Conservation (phyloP, 2,329 filamentous ascomycete genomes). For the Xylaria sp. region DNA sequence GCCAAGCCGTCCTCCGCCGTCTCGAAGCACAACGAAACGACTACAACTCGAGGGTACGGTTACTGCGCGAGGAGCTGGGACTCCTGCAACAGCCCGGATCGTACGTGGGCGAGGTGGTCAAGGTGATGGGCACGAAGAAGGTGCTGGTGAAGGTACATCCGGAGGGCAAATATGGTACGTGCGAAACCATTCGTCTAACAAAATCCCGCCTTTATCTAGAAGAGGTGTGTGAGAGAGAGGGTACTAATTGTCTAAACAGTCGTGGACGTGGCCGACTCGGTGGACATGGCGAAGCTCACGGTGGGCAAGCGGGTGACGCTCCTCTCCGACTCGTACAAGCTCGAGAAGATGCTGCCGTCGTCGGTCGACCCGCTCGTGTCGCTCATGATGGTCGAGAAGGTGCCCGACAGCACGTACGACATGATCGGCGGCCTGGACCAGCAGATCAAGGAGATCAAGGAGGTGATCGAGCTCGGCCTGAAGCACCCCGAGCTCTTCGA, state of each 20-base stretch:
- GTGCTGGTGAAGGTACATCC: slow-evolving; percentile 98
- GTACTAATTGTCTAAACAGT: slow-evolving; percentile 59
- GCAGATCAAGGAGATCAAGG: slow-evolving; percentile 99
- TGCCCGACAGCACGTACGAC: slow-evolving; percentile 98
- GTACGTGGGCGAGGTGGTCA: slow-evolving; percentile 99
- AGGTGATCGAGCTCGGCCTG: slow-evolving; percentile 97
- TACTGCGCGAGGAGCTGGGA: slow-evolving; percentile 93
- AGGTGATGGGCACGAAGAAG: slow-evolving; percentile 99
- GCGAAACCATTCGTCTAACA: neutral
- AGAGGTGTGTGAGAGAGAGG: neutral
- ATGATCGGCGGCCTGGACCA: slow-evolving; percentile 99
- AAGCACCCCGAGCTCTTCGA: slow-evolving; percentile 99
- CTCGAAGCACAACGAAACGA: slow-evolving; percentile 98
- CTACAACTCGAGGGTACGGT: slow-evolving; percentile 96
- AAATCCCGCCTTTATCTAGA: neutral
- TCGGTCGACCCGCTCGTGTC: slow-evolving; percentile 98
- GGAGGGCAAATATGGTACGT: slow-evolving; percentile 97
- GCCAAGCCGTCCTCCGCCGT: slow-evolving; percentile 90
- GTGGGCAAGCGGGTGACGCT: slow-evolving; percentile 97
- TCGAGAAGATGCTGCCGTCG: slow-evolving; percentile 97
- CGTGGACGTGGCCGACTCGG: slow-evolving; percentile 90
- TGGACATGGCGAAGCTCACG: slow-evolving; percentile 94
- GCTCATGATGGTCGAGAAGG: slow-evolving; percentile 99
- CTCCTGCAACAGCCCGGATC: slow-evolving; percentile 95
- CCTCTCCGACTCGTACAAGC: slow-evolving; percentile 95